Percentiles rank a stretch among this genome's conserved stretches.
These are phyloP conservation scores for Ammopiptanthus mongolicus DNA, from an alignment of 306 rosid genomes.

Conservation along the genomic window DNA sequence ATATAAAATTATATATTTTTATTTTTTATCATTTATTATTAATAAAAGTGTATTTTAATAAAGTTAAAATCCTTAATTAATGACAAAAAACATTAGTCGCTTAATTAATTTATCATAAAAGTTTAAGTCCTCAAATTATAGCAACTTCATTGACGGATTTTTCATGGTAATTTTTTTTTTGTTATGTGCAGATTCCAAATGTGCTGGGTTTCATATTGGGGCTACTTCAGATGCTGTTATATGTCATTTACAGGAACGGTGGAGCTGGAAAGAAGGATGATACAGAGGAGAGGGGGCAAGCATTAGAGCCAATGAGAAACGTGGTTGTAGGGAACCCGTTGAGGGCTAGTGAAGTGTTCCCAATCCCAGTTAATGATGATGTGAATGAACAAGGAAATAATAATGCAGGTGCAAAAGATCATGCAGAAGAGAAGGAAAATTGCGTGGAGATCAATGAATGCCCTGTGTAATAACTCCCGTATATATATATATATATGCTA, in stretches of 20 bases:
- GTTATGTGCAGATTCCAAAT: slow-evolving; percentile 53
- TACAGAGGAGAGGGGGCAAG: not conserved
- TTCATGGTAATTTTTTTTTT: not conserved
- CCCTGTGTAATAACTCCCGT: not conserved
- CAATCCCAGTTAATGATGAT: not conserved
- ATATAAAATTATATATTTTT: too few relatives aligned
- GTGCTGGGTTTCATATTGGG: slow-evolving; percentile 63
- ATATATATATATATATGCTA: not conserved
- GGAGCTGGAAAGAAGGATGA: not conserved
- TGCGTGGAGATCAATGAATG: not conserved
- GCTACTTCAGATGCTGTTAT: slow-evolving; percentile 61
- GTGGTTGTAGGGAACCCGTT: not conserved
- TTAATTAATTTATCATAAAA: too few relatives aligned
- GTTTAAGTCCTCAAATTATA: not conserved
- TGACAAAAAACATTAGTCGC: not conserved
- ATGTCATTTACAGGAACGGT: slow-evolving; percentile 43
- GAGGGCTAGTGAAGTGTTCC: not conserved
- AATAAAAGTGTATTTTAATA: too few relatives aligned
- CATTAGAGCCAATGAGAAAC: slow-evolving; percentile 11
- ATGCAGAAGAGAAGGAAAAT: not conserved
- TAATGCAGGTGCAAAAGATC: not conserved
- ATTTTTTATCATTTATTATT: too few relatives aligned
- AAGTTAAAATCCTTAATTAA: too few relatives aligned
- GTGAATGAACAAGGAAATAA: not conserved
- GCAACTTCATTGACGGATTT: not conserved